A percentile compares a stretch with the other conserved stretches of the same genome.
phyloP scores from a whole-genome alignment of 179 eudicot genomes.

The Nepenthes alata region DNA sequence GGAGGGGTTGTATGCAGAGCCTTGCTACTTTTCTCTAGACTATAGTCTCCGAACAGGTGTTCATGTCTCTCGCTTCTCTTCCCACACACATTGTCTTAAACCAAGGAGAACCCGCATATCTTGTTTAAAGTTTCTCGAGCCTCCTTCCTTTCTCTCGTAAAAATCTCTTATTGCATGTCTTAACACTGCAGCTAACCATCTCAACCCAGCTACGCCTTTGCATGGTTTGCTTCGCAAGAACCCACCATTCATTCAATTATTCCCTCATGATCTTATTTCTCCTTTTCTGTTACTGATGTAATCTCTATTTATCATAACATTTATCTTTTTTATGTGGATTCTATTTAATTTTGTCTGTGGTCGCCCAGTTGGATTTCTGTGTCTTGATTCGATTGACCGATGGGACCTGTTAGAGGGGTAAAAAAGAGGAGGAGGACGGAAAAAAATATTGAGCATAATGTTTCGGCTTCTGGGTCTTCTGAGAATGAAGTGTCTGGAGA shows the following conservation, averaged over 20 bases:
- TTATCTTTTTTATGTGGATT: constrained; percentile 2
- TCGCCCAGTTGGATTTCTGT: constrained; percentile 16
- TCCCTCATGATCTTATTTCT: constrained; percentile 6
- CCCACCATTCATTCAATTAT: constrained; percentile 7
- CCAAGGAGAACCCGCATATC: constrained; percentile 8
- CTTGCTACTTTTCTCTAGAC: too few species aligned
- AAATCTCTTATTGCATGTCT: constrained; percentile 8
- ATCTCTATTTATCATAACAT: background rate
- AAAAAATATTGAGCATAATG: constrained; percentile 23
- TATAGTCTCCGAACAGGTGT: too few species aligned
- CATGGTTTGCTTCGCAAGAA: constrained; percentile 9
- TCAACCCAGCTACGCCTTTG: constrained; percentile 4
- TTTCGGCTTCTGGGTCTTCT: constrained; percentile 28
- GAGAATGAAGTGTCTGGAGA: constrained; percentile 43
- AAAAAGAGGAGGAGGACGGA: constrained; percentile 60
- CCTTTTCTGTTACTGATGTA: background rate
- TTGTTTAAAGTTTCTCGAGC: background rate
- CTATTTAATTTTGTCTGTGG: background rate
- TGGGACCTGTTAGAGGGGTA: constrained; percentile 74
- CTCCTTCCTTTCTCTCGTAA: constrained; percentile 4
- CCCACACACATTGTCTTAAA: constrained; percentile 5
- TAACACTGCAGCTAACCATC: constrained; percentile 1
- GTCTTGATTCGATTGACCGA: constrained; percentile 40
- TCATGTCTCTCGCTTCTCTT: too few species aligned
- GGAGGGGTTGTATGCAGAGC: too few species aligned